Conservation (phyloP, 2,329 filamentous ascomycete genomes). For the Stachybotrys elegans region DNA sequence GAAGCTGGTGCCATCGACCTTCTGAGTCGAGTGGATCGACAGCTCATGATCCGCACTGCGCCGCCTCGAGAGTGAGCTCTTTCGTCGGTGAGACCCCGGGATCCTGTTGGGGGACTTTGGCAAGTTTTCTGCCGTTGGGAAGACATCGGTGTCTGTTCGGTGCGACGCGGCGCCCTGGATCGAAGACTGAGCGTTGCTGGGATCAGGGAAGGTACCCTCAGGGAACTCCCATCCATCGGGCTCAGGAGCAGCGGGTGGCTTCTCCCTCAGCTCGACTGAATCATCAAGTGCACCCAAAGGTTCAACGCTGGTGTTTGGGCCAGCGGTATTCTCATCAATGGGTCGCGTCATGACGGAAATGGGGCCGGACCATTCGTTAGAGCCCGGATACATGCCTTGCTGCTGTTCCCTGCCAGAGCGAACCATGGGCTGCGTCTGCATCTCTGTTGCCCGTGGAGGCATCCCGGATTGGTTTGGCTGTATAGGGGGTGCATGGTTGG, state of each 20-base stretch:
- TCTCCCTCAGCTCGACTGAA: conserved; percentile 40
- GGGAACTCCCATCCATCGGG: conserved; percentile 91
- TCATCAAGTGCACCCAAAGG: conserved; percentile 31
- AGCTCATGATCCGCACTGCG: conserved; percentile 64
- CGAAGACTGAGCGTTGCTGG: conserved; percentile 35
- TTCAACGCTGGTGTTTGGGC: conserved; percentile 34
- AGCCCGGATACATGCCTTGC: conserved; percentile 31
- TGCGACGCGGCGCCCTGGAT: conserved; percentile 37
- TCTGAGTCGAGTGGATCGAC: conserved; percentile 46
- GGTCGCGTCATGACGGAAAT: conserved; percentile 27
- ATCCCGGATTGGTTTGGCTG: conserved; percentile 33
- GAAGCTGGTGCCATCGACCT: conserved; percentile 71
- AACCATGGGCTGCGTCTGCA: conserved; percentile 45
- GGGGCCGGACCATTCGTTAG: conserved; percentile 28
- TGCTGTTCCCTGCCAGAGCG: conserved; percentile 47
- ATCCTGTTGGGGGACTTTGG: conserved; percentile 75
- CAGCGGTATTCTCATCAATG: conserved; percentile 26
- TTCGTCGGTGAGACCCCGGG: conserved; percentile 67
- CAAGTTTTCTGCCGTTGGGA: conserved; percentile 74
- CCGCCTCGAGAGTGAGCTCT: conserved; percentile 71
- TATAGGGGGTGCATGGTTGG: conserved; percentile 55
- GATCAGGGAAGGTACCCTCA: conserved; percentile 63
- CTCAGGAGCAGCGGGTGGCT: conserved; percentile 42
- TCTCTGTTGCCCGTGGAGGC: conserved; percentile 27
- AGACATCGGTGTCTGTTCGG: conserved; percentile 82